phyloP scores from a whole-genome alignment of 306 rosid species.

The Geum urbanum region DNA sequence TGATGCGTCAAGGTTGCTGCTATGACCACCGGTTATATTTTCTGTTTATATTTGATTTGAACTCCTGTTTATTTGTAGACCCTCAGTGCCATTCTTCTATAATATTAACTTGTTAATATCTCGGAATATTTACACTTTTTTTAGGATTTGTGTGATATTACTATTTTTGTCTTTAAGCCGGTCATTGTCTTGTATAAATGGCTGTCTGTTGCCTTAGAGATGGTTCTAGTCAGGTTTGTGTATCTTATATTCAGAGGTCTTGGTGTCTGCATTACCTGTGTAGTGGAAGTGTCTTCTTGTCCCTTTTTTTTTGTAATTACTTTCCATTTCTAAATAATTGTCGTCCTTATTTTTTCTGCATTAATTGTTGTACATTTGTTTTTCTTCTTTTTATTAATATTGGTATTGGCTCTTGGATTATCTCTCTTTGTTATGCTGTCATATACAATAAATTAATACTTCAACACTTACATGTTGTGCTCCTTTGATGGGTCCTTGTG shows the following conservation, averaged over 20 bases:
- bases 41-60: background rate
- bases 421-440: background rate
- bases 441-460: too few species aligned
- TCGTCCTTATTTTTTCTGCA: too few species aligned
- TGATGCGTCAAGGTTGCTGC: background rate
- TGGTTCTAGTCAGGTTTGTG: background rate
- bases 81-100: background rate
- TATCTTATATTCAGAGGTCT: background rate
- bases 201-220: background rate
- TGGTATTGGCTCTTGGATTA: background rate
- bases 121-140: background rate
- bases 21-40: background rate
- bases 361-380: too few species aligned
- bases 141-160: background rate
- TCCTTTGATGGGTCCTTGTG: background rate
- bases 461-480: background rate
- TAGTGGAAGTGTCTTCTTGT: background rate
- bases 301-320: background rate
- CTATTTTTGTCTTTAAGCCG: background rate
- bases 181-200: background rate
- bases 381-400: background rate
- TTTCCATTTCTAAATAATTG: background rate
- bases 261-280: slow-evolving; percentile 1
- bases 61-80: background rate
- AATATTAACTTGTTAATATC: too few species aligned